Conservation (phyloP, 169 alveolate genomes). For the Eimeria falciformis region DNA sequence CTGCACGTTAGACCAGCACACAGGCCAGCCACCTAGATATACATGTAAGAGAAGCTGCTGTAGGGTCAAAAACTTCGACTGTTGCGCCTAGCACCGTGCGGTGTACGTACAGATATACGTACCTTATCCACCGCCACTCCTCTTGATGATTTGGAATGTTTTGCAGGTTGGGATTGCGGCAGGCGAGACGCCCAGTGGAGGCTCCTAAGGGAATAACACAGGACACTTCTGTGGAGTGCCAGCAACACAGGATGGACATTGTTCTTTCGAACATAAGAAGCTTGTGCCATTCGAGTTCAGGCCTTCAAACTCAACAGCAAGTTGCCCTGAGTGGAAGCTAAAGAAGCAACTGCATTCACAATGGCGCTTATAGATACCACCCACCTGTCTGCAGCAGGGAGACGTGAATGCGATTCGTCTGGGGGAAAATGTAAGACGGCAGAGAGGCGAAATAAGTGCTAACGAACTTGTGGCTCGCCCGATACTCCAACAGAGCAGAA, state of each 20-base stretch:
- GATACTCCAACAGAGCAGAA: not conserved
- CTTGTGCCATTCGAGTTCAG: not conserved
- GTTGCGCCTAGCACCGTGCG: not conserved
- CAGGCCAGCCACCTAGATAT: not conserved
- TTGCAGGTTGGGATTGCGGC: constrained; percentile 37
- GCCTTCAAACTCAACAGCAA: not conserved
- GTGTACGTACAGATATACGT: not conserved
- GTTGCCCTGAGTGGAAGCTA: not conserved
- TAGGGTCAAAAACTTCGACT: not conserved
- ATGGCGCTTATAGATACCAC: not conserved
- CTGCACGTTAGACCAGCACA: not conserved
- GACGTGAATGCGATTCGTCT: constrained; percentile 46
- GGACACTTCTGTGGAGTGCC: not conserved
- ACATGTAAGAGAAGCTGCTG: not conserved
- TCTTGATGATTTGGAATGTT: constrained; percentile 49
- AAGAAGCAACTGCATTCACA: not conserved
- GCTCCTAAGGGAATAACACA: constrained; percentile 7
- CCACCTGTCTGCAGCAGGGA: constrained; percentile 60
- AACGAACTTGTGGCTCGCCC: constrained; percentile 30
- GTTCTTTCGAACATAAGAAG: not conserved
- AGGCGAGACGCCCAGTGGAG: constrained; percentile 46
- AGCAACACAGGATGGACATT: not conserved
- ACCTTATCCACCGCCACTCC: constrained; percentile 60
- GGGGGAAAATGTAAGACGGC: constrained; percentile 41
- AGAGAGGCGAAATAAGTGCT: constrained; percentile 36